Evolutionary conservation across 148 eudicot species (phyloP), one percentile per base, ranked within the genome.

Genomic region (Mesembryanthemum crystallinum): DNA sequence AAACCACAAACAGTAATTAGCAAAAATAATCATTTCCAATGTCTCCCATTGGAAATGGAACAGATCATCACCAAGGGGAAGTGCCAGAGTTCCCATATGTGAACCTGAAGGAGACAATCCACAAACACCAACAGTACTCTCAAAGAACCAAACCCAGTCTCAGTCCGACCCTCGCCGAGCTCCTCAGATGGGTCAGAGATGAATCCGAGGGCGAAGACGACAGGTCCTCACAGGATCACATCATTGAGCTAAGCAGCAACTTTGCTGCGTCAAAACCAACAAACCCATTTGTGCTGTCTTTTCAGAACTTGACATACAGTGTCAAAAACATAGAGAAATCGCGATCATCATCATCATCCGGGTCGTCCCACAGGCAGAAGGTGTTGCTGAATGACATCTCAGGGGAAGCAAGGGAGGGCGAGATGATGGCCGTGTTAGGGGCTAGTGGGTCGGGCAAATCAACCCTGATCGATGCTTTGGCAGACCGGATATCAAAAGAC

Each of bases 391-490:
- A 93, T 65, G 79, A 75, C 65, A 79, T 93, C 12, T 91, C 92
- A 0, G 97, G 97, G 0, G 90, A 89, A 71, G 98, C 97, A 0
- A 79, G 76, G 42, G 98, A 91, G 64, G 98, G 98, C 23, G 94
- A 93, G 82, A 88, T 93, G 64, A 77, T 91, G 85, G 98, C 94
- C 0, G 97, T 93, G 8, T 85, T 91, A 6, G 98, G 98, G 17
- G 98, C 98, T 1, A 91, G 96, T 67, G 98, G 98, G 30, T 93
- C 98, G 0, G 98, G 98, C 0, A 93, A 93, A 67, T 93, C 98
- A 5, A 93, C 98, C 23, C 69, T 93, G 32, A 88, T 93, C 64
- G 96, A 93, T 28, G 98, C 89, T 0, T 70, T 93, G 21, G 96
- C 98, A 0, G 80, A 82, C 30, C 82, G 96, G 52, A 93, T 93